Evolutionary conservation across 805 yeast species (phyloP).

Genomic region (Candida adriatica): DNA sequence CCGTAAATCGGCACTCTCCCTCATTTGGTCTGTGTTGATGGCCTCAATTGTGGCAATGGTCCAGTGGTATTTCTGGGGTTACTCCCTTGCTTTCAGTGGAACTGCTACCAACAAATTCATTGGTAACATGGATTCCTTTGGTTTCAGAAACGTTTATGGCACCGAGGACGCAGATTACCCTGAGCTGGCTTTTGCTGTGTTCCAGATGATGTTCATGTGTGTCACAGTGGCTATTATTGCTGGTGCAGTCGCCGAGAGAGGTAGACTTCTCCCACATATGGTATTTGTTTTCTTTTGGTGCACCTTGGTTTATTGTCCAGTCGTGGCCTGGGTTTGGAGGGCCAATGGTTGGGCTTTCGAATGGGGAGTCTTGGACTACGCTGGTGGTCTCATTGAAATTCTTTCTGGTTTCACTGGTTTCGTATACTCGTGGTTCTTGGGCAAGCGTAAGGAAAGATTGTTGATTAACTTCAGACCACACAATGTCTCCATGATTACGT

Average conservation of each 20-base stretch:
- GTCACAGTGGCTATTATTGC: conserved; percentile 90
- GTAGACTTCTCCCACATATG: conserved; percentile 78
- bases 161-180: conserved; percentile 50
- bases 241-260: conserved; percentile 92
- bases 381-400: conserved; percentile 97
- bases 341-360: conserved; percentile 87
- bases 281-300: conserved; percentile 83
- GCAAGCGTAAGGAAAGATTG: conserved; percentile 66
- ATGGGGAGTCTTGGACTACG: conserved; percentile 93
- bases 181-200: conserved; percentile 75
- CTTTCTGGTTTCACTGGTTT: conserved; percentile 88
- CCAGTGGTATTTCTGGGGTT: conserved; percentile 99
- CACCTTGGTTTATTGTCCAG: conserved; percentile 87
- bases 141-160: conserved; percentile 65
- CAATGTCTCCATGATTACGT: conserved; percentile 82
- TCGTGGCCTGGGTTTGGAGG: conserved; percentile 96
- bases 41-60: conserved; percentile 67
- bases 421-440: conserved; percentile 74
- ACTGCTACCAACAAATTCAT: conserved; percentile 79
- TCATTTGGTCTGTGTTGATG: conserved; percentile 76
- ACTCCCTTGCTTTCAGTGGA: conserved; percentile 79
- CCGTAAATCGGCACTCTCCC: conserved; percentile 80
- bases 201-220: conserved; percentile 86
- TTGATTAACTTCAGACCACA: conserved; percentile 91
- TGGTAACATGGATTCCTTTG: conserved; percentile 81